phyloP scores from a whole-genome alignment of 1,284 basidiomycete species.

The Ceratobasidium sp. region DNA sequence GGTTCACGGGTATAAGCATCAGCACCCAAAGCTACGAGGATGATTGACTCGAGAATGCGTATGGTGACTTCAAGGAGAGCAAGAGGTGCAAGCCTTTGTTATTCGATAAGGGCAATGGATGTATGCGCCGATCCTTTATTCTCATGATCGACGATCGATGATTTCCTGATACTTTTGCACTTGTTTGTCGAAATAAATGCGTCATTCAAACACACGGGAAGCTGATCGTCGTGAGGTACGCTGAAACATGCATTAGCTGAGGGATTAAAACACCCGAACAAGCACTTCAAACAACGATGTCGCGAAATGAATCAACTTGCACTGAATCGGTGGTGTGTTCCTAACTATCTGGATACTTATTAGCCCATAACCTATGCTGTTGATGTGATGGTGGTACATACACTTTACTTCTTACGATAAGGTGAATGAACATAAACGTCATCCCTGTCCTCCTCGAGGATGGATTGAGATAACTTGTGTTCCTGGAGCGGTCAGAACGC shows the following conservation, averaged over 20 bases:
- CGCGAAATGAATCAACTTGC: constrained; percentile 16
- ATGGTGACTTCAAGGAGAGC: constrained; percentile 9
- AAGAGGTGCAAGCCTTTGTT: constrained; percentile 19
- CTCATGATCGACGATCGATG: constrained; percentile 20
- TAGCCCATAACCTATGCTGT: neutral
- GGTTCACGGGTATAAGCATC: neutral
- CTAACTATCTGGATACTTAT: neutral
- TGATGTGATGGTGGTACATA: neutral
- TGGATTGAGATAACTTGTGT: neutral
- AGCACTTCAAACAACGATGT: constrained; percentile 18
- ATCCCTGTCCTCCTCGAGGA: neutral
- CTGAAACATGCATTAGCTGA: constrained; percentile 8
- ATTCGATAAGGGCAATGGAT: constrained; percentile 3
- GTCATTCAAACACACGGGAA: constrained; percentile 20
- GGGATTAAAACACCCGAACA: neutral
- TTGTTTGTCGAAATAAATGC: too few species aligned
- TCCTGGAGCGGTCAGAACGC: constrained; percentile 14
- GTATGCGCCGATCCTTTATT: constrained; percentile 25
- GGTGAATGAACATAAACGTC: too few species aligned
- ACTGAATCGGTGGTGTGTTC: neutral
- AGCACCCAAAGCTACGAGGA: neutral
- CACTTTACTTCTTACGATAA: neutral
- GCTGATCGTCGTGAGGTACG: constrained; percentile 17
- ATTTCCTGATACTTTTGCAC: too few species aligned
- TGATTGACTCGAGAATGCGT: neutral